Base-by-base conservation (phyloP, 805 yeast species). In the Teunomyces atbi region DNA sequence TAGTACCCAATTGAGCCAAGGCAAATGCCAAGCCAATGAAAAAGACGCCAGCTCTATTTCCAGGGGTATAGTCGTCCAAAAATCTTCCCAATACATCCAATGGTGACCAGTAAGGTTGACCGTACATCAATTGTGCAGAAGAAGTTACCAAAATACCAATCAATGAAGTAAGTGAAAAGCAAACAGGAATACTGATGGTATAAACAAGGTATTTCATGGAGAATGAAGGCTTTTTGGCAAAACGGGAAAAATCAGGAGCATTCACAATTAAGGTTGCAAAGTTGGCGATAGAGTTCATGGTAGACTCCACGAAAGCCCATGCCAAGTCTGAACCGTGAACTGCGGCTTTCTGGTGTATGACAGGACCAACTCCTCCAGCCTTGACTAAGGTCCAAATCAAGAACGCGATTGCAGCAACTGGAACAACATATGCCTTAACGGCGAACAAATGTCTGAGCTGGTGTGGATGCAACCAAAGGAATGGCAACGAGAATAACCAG, bases 171-270 rank as follows among this genome's bases (percentile, higher is more conserved):
- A 89, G 58, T 3, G 90, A 84, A 66, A 88, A 89, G 56, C 88
- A 79, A 16, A 86, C 49, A 29, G 96, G 96, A 50, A 90, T 81
- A 2, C 92, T 73, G 33, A 85, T 58, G 18, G 80, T 82, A 56
- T 69, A 69, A 15, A 69, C 74, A 42, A 69, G 51, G 46, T 70
- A 70, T 51, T 70, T 71, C 62, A 71, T 64, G 32, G 65, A 54
- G 45, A 66, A 68, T 5, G 71, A 58, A 7, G 73, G 70, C 47
- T 60, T 66, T 52, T 74, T 77, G 7, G 96, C 86, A 68, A 89
- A 84, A 65, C 97, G 80, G 20, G 96, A 77, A 65, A 89, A 89
- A 71, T 89, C 97, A 1, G 96, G 95, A 12, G 94, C 87, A 67
- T 89, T 89, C 45, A 86, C 78, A 59, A 90, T 86, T 58, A 89